Conservation (phyloP, 2,329 filamentous ascomycete genomes). For the Beauveria rudraprayagi region DNA sequence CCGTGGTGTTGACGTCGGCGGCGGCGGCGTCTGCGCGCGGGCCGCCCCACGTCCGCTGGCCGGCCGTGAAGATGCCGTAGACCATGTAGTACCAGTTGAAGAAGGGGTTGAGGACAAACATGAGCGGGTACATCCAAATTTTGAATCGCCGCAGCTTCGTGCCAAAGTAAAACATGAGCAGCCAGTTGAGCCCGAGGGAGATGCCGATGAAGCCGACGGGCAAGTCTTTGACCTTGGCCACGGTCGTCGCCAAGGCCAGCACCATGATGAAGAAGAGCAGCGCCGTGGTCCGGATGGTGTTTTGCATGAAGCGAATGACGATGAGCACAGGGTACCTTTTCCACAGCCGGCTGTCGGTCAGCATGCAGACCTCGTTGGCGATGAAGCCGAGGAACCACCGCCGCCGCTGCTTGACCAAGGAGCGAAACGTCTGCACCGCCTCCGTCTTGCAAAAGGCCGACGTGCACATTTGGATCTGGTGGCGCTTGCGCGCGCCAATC, state of each 20-base stretch:
- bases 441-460: constrained; percentile 98
- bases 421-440: constrained; percentile 79
- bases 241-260: constrained; percentile 76
- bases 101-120: constrained; percentile 93
- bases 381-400: constrained; percentile 97
- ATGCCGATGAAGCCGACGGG: constrained; percentile 91
- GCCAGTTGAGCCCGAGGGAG: constrained; percentile 86
- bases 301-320: constrained; percentile 84
- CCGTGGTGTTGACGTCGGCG: constrained; percentile 67
- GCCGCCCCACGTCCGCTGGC: constrained; percentile 91
- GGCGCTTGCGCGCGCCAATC: constrained; percentile 87
- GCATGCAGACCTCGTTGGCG: constrained; percentile 96
- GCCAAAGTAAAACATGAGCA: constrained; percentile 94
- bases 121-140: constrained; percentile 87
- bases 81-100: constrained; percentile 99
- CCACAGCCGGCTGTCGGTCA: constrained; percentile 91
- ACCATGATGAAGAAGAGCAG: constrained; percentile 92
- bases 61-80: constrained; percentile 90
- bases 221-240: constrained; percentile 66
- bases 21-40: constrained; percentile 81
- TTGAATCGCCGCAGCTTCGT: constrained; percentile 82
- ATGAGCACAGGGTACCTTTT: constrained; percentile 80
- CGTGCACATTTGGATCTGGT: constrained; percentile 96
- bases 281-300: constrained; percentile 90
- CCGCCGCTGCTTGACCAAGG: constrained; percentile 85